Percentiles rank a stretch among this genome's conserved stretches.
Conservation (phyloP, 805 yeast species). For the Huiozyma naganishii region DNA sequence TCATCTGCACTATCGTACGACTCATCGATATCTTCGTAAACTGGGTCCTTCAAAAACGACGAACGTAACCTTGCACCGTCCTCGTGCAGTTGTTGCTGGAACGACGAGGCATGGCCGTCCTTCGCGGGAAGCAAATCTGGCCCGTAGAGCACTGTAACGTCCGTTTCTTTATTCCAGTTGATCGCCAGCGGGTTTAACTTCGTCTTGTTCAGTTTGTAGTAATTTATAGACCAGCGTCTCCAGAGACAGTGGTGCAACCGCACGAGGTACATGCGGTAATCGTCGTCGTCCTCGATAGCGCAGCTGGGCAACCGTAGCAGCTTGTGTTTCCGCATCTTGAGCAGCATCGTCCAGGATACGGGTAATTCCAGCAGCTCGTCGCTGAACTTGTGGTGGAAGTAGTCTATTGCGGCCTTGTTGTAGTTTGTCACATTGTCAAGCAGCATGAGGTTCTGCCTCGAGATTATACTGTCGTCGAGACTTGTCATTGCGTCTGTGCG, state of each 20-base stretch:
- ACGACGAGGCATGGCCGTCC: no score
- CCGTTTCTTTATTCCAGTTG: slow-evolving; percentile 92
- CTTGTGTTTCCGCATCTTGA: slow-evolving; percentile 17
- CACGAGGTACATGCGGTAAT: slow-evolving; percentile 24
- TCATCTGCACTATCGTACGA: no score
- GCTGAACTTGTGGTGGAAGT: slow-evolving; percentile 18
- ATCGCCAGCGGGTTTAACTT: slow-evolving; percentile 77
- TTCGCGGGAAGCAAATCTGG: slow-evolving; percentile 35
- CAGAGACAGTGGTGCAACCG: slow-evolving; percentile 78
- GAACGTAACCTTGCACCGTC: no score
- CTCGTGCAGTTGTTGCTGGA: no score
- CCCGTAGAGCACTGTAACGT: slow-evolving; percentile 93
- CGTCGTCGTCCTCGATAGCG: slow-evolving; percentile 25
- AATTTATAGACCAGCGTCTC: slow-evolving; percentile 90
- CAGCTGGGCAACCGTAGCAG: slow-evolving; percentile 25
- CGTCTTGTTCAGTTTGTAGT: slow-evolving; percentile 39
- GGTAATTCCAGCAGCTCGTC: slow-evolving; percentile 7
- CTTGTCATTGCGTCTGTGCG: slow-evolving; percentile 14
- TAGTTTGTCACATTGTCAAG: slow-evolving; percentile 27
- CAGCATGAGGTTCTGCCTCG: slow-evolving; percentile 21
- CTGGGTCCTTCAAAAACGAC: no score
- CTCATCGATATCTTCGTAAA: no score
- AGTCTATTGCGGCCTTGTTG: slow-evolving; percentile 21
- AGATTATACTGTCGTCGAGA: slow-evolving; percentile 24
- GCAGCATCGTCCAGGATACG: slow-evolving; percentile 12